Conservation (phyloP, 1,284 basidiomycete genomes). For the Vanrija sp. region DNA sequence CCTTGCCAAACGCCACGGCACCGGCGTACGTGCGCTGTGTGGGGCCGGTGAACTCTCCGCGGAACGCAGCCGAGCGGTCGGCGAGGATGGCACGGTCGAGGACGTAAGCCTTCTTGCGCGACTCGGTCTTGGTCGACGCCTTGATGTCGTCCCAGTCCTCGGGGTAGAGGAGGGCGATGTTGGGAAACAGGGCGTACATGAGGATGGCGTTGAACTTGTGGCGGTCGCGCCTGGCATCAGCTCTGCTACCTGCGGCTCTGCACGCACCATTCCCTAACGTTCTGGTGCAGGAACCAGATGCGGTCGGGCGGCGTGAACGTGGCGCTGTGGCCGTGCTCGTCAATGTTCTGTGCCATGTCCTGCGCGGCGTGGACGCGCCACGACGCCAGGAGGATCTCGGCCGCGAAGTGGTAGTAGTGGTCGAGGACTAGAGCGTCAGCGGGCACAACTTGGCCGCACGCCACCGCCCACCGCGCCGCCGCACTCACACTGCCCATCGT, state of each 20-base stretch:
- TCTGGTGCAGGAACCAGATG: conserved; percentile 46
- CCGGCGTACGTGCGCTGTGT: conserved; percentile 61
- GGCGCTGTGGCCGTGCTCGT: conserved; percentile 29
- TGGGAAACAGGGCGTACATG: conserved; percentile 45
- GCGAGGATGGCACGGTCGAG: conserved; percentile 55
- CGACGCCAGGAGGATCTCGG: conserved; percentile 66
- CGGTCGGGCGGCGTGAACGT: conserved; percentile 36
- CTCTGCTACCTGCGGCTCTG: not conserved
- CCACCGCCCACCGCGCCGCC: not conserved
- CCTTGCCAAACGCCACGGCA: conserved; percentile 49
- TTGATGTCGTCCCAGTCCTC: conserved; percentile 62
- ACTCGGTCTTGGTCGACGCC: conserved; percentile 39
- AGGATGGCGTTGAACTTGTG: conserved; percentile 46
- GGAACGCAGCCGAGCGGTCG: conserved; percentile 69
- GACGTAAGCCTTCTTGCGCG: conserved; percentile 47
- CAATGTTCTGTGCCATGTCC: conserved; percentile 33
- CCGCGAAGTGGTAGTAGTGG: conserved; percentile 79
- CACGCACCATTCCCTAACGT: conserved; percentile 38
- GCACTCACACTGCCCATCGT: conserved; percentile 48
- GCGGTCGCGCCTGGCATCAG: conserved; percentile 38
- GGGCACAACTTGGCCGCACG: not conserved
- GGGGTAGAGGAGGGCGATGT: conserved; percentile 59
- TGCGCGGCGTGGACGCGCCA: conserved; percentile 63
- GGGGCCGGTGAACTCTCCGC: conserved; percentile 60
- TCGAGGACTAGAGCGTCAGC: conserved; percentile 55